Base-by-base conservation (phyloP, 2,329 filamentous ascomycete genomes). In the Fusarium sp. region DNA sequence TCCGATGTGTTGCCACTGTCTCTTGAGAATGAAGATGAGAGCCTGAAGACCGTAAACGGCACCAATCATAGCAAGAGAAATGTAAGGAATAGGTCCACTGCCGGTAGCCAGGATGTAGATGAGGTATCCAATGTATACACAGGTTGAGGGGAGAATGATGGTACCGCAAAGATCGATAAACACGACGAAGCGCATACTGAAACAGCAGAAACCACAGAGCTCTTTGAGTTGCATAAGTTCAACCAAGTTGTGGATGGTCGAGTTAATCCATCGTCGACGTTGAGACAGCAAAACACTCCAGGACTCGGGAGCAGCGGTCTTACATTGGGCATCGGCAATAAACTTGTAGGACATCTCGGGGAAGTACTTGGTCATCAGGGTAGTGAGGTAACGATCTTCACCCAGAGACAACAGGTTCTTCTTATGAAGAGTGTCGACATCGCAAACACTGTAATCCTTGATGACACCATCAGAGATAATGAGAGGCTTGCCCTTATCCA, bases 251-350 rank as follows among this genome's bases (percentile, higher is more conserved):
- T 99, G 96, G 67, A 99, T 92, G 12, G 96, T 99, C 2, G 96
- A 98, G 83, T 99, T 99, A 81, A 99, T 99, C 96, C 96, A 99
- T 79, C 96, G 92, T 85, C 96, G 94, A 86, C 96, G 91, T 80
- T 99, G 96, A n/a, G 96, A 99, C 32, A 99, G 86, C 74, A 99
- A 83, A 75, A 99, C 94, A 77, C 91, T 92, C 93, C 94, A 99
- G 25, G 92, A 93, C 76, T 98, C 94, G 4, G 96, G 96, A 1
- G 96, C 96, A 45, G 95, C 95, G 3, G 96, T 99, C 76, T 93
- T 91, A 73, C 94, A 97, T 80, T 94, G 96, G 10, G 96, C 96
- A 81, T 97, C 94, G 1, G 94, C 89, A 55, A 98, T 88, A 79
- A 98, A 99, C 81, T 98, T 99, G 87, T 93, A 98, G 1, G 92